phyloP scores from a whole-genome alignment of 139 green algal species.

The Coelastrella sp. region DNA sequence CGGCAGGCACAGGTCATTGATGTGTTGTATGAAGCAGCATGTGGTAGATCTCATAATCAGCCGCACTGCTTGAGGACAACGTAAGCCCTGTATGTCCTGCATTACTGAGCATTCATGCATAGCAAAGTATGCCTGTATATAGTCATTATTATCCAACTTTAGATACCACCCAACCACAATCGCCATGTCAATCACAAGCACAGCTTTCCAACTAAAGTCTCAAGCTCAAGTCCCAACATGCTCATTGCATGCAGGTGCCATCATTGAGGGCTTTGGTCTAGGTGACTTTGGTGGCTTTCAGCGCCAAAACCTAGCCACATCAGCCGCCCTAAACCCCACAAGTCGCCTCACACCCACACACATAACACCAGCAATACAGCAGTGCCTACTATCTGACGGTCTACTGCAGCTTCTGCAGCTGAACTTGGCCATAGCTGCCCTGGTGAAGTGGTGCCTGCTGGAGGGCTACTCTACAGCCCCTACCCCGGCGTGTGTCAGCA shows the following conservation, averaged over 20 bases:
- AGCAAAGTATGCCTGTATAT: too few species aligned
- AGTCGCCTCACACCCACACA: neutral
- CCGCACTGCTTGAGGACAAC: too few species aligned
- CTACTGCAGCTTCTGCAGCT: neutral
- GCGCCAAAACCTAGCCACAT: neutral
- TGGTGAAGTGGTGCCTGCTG: neutral
- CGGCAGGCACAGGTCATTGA: too few species aligned
- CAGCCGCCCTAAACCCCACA: neutral
- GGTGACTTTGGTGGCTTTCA: neutral
- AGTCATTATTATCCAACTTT: too few species aligned
- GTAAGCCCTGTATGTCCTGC: too few species aligned
- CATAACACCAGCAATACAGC: neutral
- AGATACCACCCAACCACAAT: too few species aligned
- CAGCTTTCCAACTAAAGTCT: too few species aligned
- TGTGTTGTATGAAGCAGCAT: too few species aligned
- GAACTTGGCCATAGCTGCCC: neutral
- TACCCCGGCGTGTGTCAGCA: neutral
- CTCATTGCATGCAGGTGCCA: neutral
- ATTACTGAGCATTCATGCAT: too few species aligned
- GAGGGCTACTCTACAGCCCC: neutral
- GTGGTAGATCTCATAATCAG: too few species aligned
- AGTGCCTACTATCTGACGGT: neutral
- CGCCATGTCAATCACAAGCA: too few species aligned
- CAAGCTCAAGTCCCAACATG: neutral
- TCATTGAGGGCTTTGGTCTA: neutral